Base-by-base conservation (phyloP, 768 basidiomycete species). In the Saitozyma sp. region DNA sequence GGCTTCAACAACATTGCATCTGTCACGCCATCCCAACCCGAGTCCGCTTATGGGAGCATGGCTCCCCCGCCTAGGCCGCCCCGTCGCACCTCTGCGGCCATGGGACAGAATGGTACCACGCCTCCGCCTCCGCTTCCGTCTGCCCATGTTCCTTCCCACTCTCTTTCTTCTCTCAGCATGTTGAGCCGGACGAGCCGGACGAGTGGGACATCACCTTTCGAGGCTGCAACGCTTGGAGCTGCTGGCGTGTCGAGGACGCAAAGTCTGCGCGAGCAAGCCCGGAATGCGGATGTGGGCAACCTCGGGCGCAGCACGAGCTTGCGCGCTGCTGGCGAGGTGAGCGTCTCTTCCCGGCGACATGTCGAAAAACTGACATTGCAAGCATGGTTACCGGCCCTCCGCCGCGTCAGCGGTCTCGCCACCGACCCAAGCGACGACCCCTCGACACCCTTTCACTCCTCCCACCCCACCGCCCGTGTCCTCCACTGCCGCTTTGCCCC, bases 181-280 rank as follows among this genome's bases (percentile, higher is more conserved):
- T 61, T 71, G 38, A 63, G 45, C 11, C 2, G 45, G 45, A 46
- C 45, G 13, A 46, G 45, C 45, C 2, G 45, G 29, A 29, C 29
- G 29, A 29, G 5, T 29, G 29, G 29, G 29, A 29, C 29, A 6
- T 46, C 45, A 13, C 45, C 11, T 46, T 46, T 46, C 29, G 29
- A 29, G 29, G 29, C 29, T 53, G 56, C 57, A 0, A 17, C 55
- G 3, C 16, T 37, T 17, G 59, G 50, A 17, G 16, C 48, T n/a
- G 65, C 66, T 3, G 69, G 60, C 55, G 65, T 76, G 8, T 71
- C 72, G n/a, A 54, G 74, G 14, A 70, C 74, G 8, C 74, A 76
- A 48, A 76, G 74, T 65, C 52, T 76, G 20, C 65, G 74, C n/a
- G 70, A 63, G 20, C 74, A 76, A 52, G 74, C 71, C 2, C 69